Conservation (phyloP, 129 eudicot genomes). For the Lactuca saligna region DNA sequence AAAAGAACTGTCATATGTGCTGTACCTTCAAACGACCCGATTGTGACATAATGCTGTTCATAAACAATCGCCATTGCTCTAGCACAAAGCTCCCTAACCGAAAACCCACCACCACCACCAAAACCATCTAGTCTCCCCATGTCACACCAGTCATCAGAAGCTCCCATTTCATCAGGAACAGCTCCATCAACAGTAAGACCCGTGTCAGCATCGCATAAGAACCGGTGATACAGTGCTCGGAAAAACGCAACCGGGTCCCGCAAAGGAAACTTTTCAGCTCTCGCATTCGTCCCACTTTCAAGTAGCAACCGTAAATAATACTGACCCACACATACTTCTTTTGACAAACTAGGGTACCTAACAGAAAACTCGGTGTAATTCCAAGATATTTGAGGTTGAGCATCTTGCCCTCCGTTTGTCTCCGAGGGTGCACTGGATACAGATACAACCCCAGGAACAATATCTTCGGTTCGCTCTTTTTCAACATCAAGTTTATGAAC, state of each 20-base stretch:
- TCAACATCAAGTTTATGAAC: slow-evolving; percentile 92
- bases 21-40: slow-evolving; percentile 96
- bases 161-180: slow-evolving; percentile 94
- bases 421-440: slow-evolving; percentile 39
- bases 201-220: slow-evolving; percentile 93
- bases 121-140: slow-evolving; percentile 97
- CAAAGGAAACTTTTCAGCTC: slow-evolving; percentile 83
- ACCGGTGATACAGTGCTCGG: slow-evolving; percentile 91
- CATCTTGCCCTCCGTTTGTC: slow-evolving; percentile 50
- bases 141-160: slow-evolving; percentile 99
- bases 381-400: slow-evolving; percentile 87
- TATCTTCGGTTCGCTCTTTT: slow-evolving; percentile 90
- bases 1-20: slow-evolving; percentile 90
- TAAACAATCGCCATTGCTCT: slow-evolving; percentile 99
- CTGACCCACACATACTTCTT: slow-evolving; percentile 99
- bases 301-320: slow-evolving; percentile 87
- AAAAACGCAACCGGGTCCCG: slow-evolving; percentile 93
- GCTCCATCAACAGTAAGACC: slow-evolving; percentile 98
- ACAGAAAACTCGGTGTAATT: slow-evolving; percentile 89
- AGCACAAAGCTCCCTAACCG: slow-evolving; percentile 97
- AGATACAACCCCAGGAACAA: slow-evolving; percentile 51
- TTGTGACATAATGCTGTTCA: slow-evolving; percentile 71
- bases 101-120: slow-evolving; percentile 97
- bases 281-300: slow-evolving; percentile 72
- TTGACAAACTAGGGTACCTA: slow-evolving; percentile 80